phyloP scores from a whole-genome alignment of 2,329 filamentous ascomycete genomes.

The Beauveria sp. region DNA sequence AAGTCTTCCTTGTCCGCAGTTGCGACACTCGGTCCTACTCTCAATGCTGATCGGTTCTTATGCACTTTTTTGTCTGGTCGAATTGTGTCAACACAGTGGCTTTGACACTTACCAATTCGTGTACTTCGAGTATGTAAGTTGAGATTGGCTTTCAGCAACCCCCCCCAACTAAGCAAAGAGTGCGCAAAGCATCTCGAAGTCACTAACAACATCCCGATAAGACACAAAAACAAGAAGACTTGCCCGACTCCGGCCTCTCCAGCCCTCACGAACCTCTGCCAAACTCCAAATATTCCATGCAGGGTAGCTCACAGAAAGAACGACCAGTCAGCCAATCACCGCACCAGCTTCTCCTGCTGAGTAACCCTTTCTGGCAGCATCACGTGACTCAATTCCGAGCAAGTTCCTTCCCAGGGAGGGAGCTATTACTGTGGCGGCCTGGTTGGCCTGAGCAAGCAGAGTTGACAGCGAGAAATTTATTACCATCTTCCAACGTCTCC shows the following conservation, averaged over 20 bases:
- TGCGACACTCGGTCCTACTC: too few species aligned
- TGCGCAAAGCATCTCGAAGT: too few species aligned
- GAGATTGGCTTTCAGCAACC: too few species aligned
- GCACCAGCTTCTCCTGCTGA: slow-evolving; percentile 1
- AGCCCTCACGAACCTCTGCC: background rate
- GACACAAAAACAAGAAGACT: background rate
- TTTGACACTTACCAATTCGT: too few species aligned
- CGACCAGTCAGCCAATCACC: background rate
- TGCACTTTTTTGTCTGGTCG: too few species aligned
- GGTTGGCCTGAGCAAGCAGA: background rate
- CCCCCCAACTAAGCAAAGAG: too few species aligned
- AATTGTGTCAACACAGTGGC: too few species aligned
- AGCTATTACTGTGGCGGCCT: background rate
- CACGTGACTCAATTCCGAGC: slow-evolving; percentile 21
- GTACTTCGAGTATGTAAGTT: too few species aligned
- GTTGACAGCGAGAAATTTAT: slow-evolving; percentile 38
- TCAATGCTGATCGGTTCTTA: too few species aligned
- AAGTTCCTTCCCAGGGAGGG: background rate
- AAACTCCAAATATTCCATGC: background rate
- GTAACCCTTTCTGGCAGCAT: slow-evolving; percentile 5
- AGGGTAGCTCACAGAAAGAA: background rate
- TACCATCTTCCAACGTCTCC: slow-evolving; percentile 18
- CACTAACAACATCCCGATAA: too few species aligned
- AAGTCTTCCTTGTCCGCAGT: too few species aligned
- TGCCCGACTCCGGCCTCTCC: too few species aligned